Percentiles rank a stretch among this genome's conserved stretches.
Evolutionary conservation across 768 basidiomycete genomes (phyloP).

Genomic region (Russula abietina): DNA sequence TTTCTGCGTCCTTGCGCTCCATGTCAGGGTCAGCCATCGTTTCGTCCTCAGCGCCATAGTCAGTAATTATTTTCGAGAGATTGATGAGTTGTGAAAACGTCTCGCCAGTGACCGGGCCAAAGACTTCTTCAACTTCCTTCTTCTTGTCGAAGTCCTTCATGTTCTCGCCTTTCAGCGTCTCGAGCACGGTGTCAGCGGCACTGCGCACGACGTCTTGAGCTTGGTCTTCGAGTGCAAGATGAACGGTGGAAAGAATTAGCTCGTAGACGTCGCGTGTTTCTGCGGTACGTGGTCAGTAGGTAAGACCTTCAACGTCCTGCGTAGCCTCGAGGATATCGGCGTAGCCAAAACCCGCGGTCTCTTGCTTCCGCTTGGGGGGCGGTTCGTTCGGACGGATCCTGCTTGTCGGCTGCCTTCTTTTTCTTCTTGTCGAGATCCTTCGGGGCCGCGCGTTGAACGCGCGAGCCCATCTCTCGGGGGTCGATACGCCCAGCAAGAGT

Average conservation of each 20-base stretch:
- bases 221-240: conserved; percentile 84
- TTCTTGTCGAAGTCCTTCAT: conserved; percentile 98
- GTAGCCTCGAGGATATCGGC: conserved; percentile 93
- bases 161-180: conserved; percentile 80
- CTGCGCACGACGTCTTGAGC: conserved; percentile 93
- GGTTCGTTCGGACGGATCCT: conserved; percentile 51
- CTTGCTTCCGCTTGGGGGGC: conserved; percentile 61
- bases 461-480: conserved; percentile 88
- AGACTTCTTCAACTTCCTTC: conserved; percentile 81
- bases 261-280: conserved; percentile 96
- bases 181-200: conserved; percentile 88
- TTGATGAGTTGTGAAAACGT: conserved; percentile 75
- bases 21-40: conserved; percentile 68
- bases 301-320: conserved; percentile 85
- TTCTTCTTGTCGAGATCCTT: conserved; percentile 93
- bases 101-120: conserved; percentile 63
- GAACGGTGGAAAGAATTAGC: conserved; percentile 78
- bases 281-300: conserved; percentile 87
- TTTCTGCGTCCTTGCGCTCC: conserved; percentile 78
- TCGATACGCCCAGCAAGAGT: conserved; percentile 88
- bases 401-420: conserved; percentile 65
- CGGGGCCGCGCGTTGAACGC: conserved; percentile 73
- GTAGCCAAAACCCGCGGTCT: conserved; percentile 63
- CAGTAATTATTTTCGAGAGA: conserved; percentile 94
- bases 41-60: conserved; percentile 88